Base-by-base conservation (phyloP, 1,284 basidiomycete genomes). In the Sphaerobolus stellatus region DNA sequence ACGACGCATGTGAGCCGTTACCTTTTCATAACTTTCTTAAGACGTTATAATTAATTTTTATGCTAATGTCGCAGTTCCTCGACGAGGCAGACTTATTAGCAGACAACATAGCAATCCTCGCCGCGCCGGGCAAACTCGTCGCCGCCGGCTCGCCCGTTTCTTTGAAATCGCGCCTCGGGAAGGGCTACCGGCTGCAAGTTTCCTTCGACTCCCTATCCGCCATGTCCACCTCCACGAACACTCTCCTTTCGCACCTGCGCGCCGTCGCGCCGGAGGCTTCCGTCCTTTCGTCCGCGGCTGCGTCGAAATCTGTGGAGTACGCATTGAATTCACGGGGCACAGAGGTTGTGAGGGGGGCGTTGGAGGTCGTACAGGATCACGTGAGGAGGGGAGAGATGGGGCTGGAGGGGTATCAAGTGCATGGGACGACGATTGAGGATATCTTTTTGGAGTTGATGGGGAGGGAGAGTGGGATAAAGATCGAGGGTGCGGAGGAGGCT, bases 61-160 rank as follows among this genome's bases (percentile, higher is more conserved):
- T n/a, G 18, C 28, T 13, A n/a, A n/a, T n/a, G n/a, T n/a, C 58
- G 16, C 60, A 83, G 79, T 88, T 90, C 68, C 75, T 91, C 4
- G 90, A 92, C 60, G 89, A 92, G 69, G 88, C 88, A 0, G 90
- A 92, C 64, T 74, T 91, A 14, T 72, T 92, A 8, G 90, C 83
- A 0, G 89, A 92, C 61, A 75, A 81, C 11, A 88, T 92, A 47
- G 86, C 85, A 0, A 84, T 92, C 48, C 73, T 92, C 4, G 84
- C 85, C 22, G 81, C 86, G 0, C 90, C 89, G 3, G 90, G 89
- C 8, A 86, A 83, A 59, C 72, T 90, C 1, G 78, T 92, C 2
- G 88, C 88, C 0, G 74, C 83, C 43, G 89, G 87, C 6, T 78
- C 84, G 1, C 90, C 90, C 3, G 87, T 92, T 1, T 66, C 80